Evolutionary conservation across 306 rosid genomes (phyloP).

Genomic region (Vigna radiata): DNA sequence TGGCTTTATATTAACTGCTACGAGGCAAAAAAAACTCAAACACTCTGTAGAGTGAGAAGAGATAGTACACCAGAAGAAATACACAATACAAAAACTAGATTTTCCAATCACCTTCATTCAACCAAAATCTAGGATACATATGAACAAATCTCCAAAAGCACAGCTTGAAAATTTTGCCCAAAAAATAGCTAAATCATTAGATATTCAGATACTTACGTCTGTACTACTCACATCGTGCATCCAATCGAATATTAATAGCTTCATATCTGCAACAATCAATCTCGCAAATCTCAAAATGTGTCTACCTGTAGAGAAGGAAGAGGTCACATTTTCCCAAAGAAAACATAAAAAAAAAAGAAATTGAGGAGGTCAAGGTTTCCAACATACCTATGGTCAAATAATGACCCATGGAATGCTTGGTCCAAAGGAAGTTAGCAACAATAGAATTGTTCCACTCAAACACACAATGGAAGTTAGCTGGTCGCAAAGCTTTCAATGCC

Average conservation of each 20-base stretch:
- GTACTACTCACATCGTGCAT: conserved; percentile 52
- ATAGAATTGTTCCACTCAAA: conserved; percentile 46
- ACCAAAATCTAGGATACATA: conserved; percentile 61
- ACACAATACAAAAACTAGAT: conserved; percentile 36
- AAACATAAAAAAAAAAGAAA: neutral
- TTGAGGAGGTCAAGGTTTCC: conserved; percentile 23
- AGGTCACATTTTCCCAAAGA: conserved; percentile 33
- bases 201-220: conserved; percentile 57
- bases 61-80: conserved; percentile 32
- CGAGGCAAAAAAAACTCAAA: conserved; percentile 30
- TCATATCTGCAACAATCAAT: conserved; percentile 55
- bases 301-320: conserved; percentile 48
- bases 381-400: conserved; percentile 59
- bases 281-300: conserved; percentile 55
- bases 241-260: conserved; percentile 56
- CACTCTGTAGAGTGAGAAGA: conserved; percentile 42
- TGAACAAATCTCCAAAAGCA: conserved; percentile 58
- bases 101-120: conserved; percentile 52
- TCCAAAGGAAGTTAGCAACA: conserved; percentile 57
- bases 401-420: conserved; percentile 44
- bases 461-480: conserved; percentile 43
- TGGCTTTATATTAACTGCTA: conserved; percentile 32
- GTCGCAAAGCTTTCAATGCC: conserved; percentile 47
- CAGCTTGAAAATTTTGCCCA: conserved; percentile 51
- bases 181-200: conserved; percentile 55